phyloP scores from a whole-genome alignment of 805 yeast genomes.

The Yarrowia hollandica region DNA sequence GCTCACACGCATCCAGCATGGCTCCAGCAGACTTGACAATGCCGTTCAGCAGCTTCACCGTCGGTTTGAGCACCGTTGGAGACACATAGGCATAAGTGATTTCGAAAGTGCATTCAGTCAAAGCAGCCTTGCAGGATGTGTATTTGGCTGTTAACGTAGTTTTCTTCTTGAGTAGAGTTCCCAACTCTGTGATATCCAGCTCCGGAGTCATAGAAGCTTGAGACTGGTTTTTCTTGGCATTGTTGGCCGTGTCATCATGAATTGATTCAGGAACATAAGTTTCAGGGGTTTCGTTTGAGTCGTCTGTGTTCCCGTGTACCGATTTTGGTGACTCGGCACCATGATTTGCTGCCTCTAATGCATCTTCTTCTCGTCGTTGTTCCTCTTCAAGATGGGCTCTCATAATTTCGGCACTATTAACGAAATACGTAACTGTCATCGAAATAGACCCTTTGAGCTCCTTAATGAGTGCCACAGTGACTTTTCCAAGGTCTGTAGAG shows the following conservation, averaged over 20 bases:
- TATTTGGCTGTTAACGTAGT: slow-evolving; percentile 42
- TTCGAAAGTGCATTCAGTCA: slow-evolving; percentile 52
- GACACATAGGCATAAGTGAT: slow-evolving; percentile 51
- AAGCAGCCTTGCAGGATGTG: slow-evolving; percentile 43
- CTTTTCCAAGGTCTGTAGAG: slow-evolving; percentile 49
- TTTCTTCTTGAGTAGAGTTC: slow-evolving; percentile 43
- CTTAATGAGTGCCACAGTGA: slow-evolving; percentile 45
- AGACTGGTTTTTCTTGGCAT: not conserved
- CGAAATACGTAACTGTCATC: slow-evolving; percentile 45
- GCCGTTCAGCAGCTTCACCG: slow-evolving; percentile 42
- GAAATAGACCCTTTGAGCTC: slow-evolving; percentile 47
- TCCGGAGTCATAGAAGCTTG: slow-evolving; percentile 31
- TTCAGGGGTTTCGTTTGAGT: slow-evolving; percentile 12
- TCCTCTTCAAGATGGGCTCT: slow-evolving; percentile 4
- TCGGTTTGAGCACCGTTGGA: slow-evolving; percentile 46
- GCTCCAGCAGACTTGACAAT: slow-evolving; percentile 45
- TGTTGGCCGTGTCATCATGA: not conserved
- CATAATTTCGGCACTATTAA: slow-evolving; percentile 31
- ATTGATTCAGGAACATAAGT: slow-evolving; percentile 10
- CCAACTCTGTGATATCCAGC: slow-evolving; percentile 36
- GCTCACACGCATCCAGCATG: slow-evolving; percentile 51
- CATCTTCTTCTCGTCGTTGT: not conserved
- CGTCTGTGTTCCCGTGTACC: not conserved
- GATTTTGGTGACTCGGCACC: not conserved
- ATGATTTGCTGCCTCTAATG: not conserved